Evolutionary conservation across 495 filamentous ascomycete genomes (phyloP).

Genomic region (Chaetomium cochliodes): DNA sequence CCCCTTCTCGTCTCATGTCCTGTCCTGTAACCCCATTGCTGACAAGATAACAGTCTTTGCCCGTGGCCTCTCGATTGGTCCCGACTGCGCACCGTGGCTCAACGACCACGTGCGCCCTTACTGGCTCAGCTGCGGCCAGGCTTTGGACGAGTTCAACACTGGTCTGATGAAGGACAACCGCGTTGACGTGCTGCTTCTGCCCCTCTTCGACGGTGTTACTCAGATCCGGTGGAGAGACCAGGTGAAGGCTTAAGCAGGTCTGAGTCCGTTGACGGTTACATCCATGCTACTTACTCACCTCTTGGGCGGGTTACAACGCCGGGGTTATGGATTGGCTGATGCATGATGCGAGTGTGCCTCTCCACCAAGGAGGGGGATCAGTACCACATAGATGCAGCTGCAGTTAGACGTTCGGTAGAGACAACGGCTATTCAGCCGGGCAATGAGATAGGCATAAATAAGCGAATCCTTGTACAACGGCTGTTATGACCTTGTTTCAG

Average conservation of each 20-base stretch:
- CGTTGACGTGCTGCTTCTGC: neutral
- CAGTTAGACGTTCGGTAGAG: too few species aligned
- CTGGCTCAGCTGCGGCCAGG: conserved; percentile 1
- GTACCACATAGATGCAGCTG: too few species aligned
- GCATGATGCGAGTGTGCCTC: too few species aligned
- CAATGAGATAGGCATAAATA: neutral
- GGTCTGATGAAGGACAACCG: neutral
- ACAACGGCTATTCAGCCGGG: neutral
- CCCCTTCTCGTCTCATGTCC: neutral
- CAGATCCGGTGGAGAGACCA: neutral
- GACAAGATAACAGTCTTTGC: conserved; percentile 1
- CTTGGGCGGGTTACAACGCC: neutral
- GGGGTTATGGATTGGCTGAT: neutral
- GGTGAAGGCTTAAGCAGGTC: neutral
- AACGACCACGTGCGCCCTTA: neutral
- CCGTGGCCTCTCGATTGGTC: neutral
- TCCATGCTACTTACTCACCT: neutral
- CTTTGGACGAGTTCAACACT: neutral
- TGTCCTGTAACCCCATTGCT: neutral
- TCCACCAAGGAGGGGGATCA: too few species aligned
- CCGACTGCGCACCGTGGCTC: neutral
- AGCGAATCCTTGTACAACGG: neutral
- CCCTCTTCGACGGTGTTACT: neutral
- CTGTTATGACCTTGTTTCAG: too few species aligned
- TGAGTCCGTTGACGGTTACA: neutral